A percentile compares a stretch with the other conserved stretches of the same genome.
phyloP scores from a whole-genome alignment of 768 basidiomycete species.

The Mycena floridula region DNA sequence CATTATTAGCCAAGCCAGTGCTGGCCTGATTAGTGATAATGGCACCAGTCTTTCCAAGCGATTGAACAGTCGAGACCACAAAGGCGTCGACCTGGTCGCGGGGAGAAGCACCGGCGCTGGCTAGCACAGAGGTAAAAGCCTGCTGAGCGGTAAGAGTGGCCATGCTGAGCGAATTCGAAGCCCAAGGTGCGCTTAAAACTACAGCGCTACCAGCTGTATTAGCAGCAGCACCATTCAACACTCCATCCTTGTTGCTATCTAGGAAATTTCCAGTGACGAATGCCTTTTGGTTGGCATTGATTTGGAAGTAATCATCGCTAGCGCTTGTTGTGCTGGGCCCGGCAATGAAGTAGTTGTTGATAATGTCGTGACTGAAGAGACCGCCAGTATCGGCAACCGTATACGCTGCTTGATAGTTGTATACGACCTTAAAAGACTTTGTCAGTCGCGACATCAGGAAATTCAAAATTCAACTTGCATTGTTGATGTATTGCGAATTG shows the following conservation, averaged over 20 bases:
- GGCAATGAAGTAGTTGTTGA: constrained; percentile 18
- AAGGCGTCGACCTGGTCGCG: constrained; percentile 16
- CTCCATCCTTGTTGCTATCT: constrained; percentile 15
- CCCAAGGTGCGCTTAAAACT: constrained; percentile 11
- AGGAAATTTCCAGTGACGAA: constrained; percentile 16
- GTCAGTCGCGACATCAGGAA: not conserved
- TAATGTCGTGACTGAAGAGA: constrained; percentile 14
- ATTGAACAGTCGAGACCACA: constrained; percentile 13
- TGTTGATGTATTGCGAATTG: constrained; percentile 16
- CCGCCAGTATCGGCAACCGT: constrained; percentile 16
- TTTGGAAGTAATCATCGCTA: constrained; percentile 16
- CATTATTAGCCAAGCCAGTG: constrained; percentile 15
- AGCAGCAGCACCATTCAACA: constrained; percentile 14
- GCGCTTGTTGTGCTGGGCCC: constrained; percentile 16
- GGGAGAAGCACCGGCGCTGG: constrained; percentile 13
- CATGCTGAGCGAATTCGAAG: constrained; percentile 9
- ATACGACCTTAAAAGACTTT: constrained; percentile 8
- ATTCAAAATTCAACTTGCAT: constrained; percentile 5
- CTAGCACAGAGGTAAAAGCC: constrained; percentile 13
- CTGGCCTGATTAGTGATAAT: constrained; percentile 17
- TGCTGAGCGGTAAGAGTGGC: constrained; percentile 12
- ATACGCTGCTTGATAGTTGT: constrained; percentile 18
- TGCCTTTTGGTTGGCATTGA: constrained; percentile 16
- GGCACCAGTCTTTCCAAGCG: constrained; percentile 10
- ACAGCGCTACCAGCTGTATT: constrained; percentile 14